These are phyloP conservation scores for Rhododendron henanense DNA, from an alignment of 148 eudicot species.

Conservation along the genomic window DNA sequence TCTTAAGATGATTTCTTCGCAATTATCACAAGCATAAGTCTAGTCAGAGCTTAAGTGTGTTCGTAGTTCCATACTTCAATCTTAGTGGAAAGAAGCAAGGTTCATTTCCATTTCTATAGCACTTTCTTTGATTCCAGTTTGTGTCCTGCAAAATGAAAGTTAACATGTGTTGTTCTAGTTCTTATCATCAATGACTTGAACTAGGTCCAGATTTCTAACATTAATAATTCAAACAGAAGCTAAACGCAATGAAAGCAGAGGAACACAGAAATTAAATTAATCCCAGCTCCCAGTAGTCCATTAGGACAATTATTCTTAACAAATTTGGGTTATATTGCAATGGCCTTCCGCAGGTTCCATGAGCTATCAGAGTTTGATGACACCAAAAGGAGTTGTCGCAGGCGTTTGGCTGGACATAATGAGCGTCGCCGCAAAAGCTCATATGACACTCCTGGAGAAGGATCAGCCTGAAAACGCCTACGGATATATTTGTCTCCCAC, in stretches of 20 bases:
- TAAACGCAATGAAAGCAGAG: not conserved
- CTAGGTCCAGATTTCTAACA: not conserved
- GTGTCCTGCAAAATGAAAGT: too few species aligned
- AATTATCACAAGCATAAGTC: not conserved
- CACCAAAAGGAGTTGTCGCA: slow-evolving; percentile 69
- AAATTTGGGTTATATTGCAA: not conserved
- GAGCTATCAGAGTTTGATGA: slow-evolving; percentile 68
- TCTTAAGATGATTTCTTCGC: not conserved
- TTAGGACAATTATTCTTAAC: not conserved
- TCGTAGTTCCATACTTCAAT: not conserved
- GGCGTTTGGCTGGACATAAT: slow-evolving; percentile 74
- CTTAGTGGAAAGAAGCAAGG: not conserved
- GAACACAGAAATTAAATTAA: not conserved
- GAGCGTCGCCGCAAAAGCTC: slow-evolving; percentile 71
- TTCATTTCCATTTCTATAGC: too few species aligned
- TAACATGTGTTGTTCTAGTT: too few species aligned
- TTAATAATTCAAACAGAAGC: not conserved
- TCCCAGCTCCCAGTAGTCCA: not conserved
- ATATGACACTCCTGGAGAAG: slow-evolving; percentile 40
- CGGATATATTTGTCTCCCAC: not conserved
- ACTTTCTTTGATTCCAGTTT: too few species aligned
- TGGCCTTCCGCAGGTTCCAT: slow-evolving; percentile 46
- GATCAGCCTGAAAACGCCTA: slow-evolving; percentile 14
- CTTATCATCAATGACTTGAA: not conserved
- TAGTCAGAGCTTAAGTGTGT: not conserved